These are phyloP conservation scores for Salvia miltiorrhiza DNA, from an alignment of 257 asterid genomes.

Conservation along the genomic window DNA sequence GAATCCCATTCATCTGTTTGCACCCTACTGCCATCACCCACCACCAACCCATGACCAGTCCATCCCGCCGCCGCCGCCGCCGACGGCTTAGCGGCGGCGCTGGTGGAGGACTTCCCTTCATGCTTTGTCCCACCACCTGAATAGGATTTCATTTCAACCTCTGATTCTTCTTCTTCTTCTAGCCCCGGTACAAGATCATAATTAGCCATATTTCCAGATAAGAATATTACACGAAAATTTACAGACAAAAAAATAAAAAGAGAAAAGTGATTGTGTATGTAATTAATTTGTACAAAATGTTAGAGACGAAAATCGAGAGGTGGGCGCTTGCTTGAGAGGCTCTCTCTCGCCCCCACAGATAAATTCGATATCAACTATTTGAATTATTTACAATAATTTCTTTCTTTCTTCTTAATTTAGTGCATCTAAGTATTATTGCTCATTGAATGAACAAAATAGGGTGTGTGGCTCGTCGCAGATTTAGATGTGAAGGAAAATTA, in stretches of 20 bases:
- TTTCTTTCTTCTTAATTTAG: too few species aligned
- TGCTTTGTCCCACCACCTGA: neutral
- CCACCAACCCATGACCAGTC: constrained; percentile 47
- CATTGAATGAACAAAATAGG: neutral
- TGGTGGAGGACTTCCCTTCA: constrained; percentile 30
- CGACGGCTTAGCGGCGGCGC: constrained; percentile 20
- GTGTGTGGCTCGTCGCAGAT: constrained; percentile 12
- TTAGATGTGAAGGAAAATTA: neutral
- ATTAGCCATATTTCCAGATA: constrained; percentile 28
- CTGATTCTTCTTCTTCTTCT: constrained; percentile 18
- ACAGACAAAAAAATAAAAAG: neutral
- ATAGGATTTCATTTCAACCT: constrained; percentile 7
- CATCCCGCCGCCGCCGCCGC: constrained; percentile 36
- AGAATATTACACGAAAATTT: neutral
- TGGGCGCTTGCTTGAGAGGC: constrained; percentile 19
- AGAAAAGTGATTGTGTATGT: neutral
- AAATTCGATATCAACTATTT: neutral
- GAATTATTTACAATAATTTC: neutral
- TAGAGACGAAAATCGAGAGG: constrained; percentile 16
- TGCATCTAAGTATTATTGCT: neutral
- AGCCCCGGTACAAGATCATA: constrained; percentile 35
- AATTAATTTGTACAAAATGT: neutral
- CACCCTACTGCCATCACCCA: constrained; percentile 26
- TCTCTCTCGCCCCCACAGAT: constrained; percentile 24
- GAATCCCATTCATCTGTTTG: constrained; percentile 50